Conservation (phyloP, 768 basidiomycete species). For the Candolleomyces efflorescens region DNA sequence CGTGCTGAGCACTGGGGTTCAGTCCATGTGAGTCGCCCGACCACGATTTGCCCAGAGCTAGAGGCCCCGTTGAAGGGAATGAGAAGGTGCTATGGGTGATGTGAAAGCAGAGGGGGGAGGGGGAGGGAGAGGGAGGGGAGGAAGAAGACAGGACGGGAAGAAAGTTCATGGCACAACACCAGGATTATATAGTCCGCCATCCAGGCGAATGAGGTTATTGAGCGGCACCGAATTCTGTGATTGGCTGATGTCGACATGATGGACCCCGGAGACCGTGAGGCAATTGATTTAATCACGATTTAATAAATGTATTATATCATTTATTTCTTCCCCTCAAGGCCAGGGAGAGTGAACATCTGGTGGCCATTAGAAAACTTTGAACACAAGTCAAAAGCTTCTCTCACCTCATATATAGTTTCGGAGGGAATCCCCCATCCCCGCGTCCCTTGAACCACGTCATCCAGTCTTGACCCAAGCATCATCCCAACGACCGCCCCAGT, state of each 20-base stretch:
- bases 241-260: slow-evolving; percentile 27
- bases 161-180: not conserved
- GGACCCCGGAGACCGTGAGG: slow-evolving; percentile 30
- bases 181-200: slow-evolving; percentile 19
- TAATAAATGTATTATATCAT: not conserved
- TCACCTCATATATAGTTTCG: slow-evolving; percentile 61
- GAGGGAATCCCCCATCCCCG: slow-evolving; percentile 61
- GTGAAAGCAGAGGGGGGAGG: not conserved
- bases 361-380: not conserved
- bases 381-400: not conserved
- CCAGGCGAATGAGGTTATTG: slow-evolving; percentile 34
- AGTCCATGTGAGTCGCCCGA: too few species aligned
- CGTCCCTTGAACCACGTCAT: slow-evolving; percentile 48
- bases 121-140: slow-evolving; percentile 1
- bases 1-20: too few species aligned
- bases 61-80: not conserved
- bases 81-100: not conserved
- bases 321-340: slow-evolving; percentile 31
- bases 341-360: slow-evolving; percentile 55
- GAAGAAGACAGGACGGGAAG: slow-evolving; percentile 8
- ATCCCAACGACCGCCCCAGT: slow-evolving; percentile 64
- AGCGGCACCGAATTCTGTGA: slow-evolving; percentile 44
- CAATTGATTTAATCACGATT: slow-evolving; percentile 7
- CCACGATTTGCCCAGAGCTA: too few species aligned
- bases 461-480: slow-evolving; percentile 56